phyloP scores from a whole-genome alignment of 148 eudicot genomes.

The Linanthus parryae region DNA sequence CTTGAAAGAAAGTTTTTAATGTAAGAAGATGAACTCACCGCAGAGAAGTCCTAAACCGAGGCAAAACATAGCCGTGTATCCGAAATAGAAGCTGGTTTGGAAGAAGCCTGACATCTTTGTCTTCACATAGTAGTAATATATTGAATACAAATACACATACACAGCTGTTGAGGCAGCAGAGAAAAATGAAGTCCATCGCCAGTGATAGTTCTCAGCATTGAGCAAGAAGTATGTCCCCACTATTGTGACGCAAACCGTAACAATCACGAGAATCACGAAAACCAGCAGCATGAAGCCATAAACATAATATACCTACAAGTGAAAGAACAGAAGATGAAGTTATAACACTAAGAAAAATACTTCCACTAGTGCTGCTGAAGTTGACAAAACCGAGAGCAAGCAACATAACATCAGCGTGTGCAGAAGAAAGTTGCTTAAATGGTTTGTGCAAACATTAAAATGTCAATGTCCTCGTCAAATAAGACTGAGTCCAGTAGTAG shows the following conservation, averaged over 20 bases:
- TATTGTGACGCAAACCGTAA: conserved; percentile 91
- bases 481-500: too few species aligned
- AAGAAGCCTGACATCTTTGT: conserved; percentile 98
- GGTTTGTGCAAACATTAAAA: too few species aligned
- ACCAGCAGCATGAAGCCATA: conserved; percentile 94
- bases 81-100: conserved; percentile 98
- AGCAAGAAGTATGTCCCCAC: conserved; percentile 96
- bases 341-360: too few species aligned
- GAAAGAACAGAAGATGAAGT: too few species aligned
- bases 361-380: too few species aligned
- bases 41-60: conserved; percentile 82
- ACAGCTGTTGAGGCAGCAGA: conserved; percentile 86
- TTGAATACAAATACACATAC: conserved; percentile 81
- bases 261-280: conserved; percentile 78
- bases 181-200: conserved; percentile 96
- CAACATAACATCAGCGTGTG: too few species aligned
- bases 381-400: too few species aligned
- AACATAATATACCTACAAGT: conserved; percentile 95
- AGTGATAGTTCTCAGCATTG: conserved; percentile 96
- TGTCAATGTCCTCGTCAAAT: too few species aligned
- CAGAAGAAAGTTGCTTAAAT: too few species aligned
- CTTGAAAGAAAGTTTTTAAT: neutral
- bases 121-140: conserved; percentile 84
- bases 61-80: conserved; percentile 82
- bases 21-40: conserved; percentile 39